Evolutionary conservation across 768 basidiomycete genomes (phyloP).

Genomic region (Mycena sanguinolenta): DNA sequence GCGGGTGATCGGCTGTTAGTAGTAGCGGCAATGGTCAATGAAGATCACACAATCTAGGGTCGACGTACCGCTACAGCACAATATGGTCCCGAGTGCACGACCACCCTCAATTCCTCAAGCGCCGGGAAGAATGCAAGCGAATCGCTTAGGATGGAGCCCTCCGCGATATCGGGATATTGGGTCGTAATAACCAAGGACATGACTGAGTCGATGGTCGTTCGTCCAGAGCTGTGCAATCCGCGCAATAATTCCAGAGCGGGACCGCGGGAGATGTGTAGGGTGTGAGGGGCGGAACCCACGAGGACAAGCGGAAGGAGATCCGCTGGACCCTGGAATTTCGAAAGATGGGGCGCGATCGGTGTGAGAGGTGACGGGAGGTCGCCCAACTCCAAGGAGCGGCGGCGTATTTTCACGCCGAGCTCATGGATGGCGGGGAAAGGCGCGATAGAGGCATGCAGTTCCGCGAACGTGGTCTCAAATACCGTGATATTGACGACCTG

Average conservation of each 20-base stretch:
- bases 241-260: not conserved
- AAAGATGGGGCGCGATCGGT: not conserved
- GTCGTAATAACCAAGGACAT: not conserved
- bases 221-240: not conserved
- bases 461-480: not conserved
- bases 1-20: no score
- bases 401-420: not conserved
- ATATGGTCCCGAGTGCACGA: no score
- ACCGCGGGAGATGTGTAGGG: not conserved
- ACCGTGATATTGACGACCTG: not conserved
- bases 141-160: not conserved
- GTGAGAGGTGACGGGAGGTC: not conserved
- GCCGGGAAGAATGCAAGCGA: not conserved
- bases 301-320: not conserved
- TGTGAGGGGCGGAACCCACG: not conserved
- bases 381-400: not conserved
- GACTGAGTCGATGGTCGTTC: not conserved
- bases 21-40: no score
- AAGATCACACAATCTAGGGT: no score
- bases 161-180: not conserved
- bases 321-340: not conserved
- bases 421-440: not conserved
- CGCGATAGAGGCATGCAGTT: not conserved
- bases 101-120: not conserved
- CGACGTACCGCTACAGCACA: no score